Conservation (phyloP, 306 rosid species). For the Elaeagnus macrophylla region DNA sequence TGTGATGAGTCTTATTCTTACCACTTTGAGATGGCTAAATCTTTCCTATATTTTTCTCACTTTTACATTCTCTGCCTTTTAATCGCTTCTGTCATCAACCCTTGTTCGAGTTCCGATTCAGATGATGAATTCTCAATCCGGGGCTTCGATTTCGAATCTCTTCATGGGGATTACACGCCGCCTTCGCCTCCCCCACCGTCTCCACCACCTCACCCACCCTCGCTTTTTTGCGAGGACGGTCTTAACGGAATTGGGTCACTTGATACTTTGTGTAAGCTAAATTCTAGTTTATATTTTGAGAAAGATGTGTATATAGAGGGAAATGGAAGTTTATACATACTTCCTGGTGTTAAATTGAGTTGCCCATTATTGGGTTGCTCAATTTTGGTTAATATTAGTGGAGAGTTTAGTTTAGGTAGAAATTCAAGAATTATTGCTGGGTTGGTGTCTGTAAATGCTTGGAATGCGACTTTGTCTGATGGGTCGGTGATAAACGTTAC, state of each 20-base stretch:
- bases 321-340: slow-evolving; percentile 57
- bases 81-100: slow-evolving; percentile 18
- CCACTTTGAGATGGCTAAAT: slow-evolving; percentile 47
- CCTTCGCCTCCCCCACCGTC: slow-evolving; percentile 86
- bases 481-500: slow-evolving; percentile 48
- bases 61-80: slow-evolving; percentile 13
- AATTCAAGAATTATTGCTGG: slow-evolving; percentile 37
- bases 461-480: slow-evolving; percentile 26
- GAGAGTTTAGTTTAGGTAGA: slow-evolving; percentile 43
- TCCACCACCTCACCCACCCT: slow-evolving; percentile 73
- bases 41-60: slow-evolving; percentile 15
- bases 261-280: slow-evolving; percentile 49
- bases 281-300: slow-evolving; percentile 44
- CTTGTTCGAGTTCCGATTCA: slow-evolving; percentile 12
- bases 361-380: slow-evolving; percentile 61
- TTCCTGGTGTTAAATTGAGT: slow-evolving; percentile 52
- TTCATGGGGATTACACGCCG: slow-evolving; percentile 67
- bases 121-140: slow-evolving; percentile 44
- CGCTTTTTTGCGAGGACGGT: slow-evolving; percentile 55
- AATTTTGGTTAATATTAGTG: slow-evolving; percentile 51
- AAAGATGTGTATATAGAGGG: slow-evolving; percentile 71
- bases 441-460: slow-evolving; percentile 26
- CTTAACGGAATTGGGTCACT: slow-evolving; percentile 68
- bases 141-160: slow-evolving; percentile 29
- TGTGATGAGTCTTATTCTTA: slow-evolving; percentile 34